Percentiles rank a stretch among this genome's conserved stretches.
These are phyloP conservation scores for Leccinum subtestaceum DNA, from an alignment of 768 basidiomycete species.

Conservation along the genomic window DNA sequence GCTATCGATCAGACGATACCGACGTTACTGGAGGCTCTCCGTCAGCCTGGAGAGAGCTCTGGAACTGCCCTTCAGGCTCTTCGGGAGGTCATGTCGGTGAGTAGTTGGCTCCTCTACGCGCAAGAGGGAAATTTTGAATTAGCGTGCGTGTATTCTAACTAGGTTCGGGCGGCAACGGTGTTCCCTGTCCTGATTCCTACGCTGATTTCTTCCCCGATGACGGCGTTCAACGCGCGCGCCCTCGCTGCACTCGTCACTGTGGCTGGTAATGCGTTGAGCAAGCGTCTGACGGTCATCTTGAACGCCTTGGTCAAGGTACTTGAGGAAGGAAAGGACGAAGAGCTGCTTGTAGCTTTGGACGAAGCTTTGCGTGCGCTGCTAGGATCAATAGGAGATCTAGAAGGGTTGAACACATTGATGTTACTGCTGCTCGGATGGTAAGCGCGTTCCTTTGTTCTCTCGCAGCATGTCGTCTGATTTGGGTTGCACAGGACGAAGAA, in stretches of 20 bases:
- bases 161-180: conserved; percentile 92
- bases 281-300: conserved; percentile 75
- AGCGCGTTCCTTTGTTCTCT: conserved; percentile 24
- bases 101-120: conserved; percentile 18
- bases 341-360: conserved; percentile 64
- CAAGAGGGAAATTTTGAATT: conserved; percentile 15
- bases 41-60: conserved; percentile 90
- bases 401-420: conserved; percentile 90
- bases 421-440: conserved; percentile 86
- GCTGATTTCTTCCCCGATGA: conserved; percentile 85
- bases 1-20: conserved; percentile 98
- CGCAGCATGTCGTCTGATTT: background rate
- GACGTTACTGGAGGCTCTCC: conserved; percentile 87
- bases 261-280: conserved; percentile 87
- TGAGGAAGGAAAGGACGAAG: conserved; percentile 69
- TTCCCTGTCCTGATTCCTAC: conserved; percentile 98
- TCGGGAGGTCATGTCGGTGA: conserved; percentile 89
- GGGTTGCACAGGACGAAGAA: conserved; percentile 66
- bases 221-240: conserved; percentile 92
- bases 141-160: conserved; percentile 2
- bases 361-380: conserved; percentile 76
- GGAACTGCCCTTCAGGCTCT: conserved; percentile 93
- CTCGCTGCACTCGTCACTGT: conserved; percentile 89
- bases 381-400: conserved; percentile 75
- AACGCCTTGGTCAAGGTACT: conserved; percentile 74